Evolutionary conservation across 208 protist species (phyloP).

Genomic region (Leishmania amazonensis): DNA sequence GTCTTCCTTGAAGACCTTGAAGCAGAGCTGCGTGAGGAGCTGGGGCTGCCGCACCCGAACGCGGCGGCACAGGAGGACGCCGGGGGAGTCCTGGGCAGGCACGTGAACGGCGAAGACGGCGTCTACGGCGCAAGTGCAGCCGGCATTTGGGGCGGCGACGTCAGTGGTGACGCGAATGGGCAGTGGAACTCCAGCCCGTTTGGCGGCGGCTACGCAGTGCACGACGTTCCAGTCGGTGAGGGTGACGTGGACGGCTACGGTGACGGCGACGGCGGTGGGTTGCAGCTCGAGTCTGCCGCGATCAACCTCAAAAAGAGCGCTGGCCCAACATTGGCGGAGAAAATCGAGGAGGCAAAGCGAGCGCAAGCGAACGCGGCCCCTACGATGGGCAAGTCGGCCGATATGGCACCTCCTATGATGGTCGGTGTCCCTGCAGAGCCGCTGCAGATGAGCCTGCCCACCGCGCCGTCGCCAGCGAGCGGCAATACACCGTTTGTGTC

Average conservation of each 20-base stretch:
- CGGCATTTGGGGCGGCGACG: constrained; percentile 13
- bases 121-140: background rate
- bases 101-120: constrained; percentile 12
- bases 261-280: constrained; percentile 33
- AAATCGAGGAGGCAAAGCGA: constrained; percentile 27
- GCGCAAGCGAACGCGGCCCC: constrained; percentile 10
- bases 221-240: constrained; percentile 28
- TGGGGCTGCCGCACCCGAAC: constrained; percentile 37
- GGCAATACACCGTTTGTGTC: constrained; percentile 17
- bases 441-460: background rate
- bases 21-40: constrained; percentile 59
- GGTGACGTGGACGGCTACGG: constrained; percentile 45
- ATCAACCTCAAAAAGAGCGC: constrained; percentile 46
- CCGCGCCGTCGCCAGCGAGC: background rate
- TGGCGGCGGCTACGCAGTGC: constrained; percentile 16
- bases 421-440: background rate
- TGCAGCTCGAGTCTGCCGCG: constrained; percentile 80
- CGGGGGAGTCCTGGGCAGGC: constrained; percentile 5
- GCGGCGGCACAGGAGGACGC: constrained; percentile 41
- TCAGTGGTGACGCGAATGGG: background rate
- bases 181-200: background rate
- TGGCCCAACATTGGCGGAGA: constrained; percentile 31
- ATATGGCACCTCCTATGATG: background rate
- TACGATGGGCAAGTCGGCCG: background rate
- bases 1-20: constrained; percentile 72